These are phyloP conservation scores for Anastatica hierochuntica DNA, from an alignment of 345 rosid genomes.

Conservation along the genomic window DNA sequence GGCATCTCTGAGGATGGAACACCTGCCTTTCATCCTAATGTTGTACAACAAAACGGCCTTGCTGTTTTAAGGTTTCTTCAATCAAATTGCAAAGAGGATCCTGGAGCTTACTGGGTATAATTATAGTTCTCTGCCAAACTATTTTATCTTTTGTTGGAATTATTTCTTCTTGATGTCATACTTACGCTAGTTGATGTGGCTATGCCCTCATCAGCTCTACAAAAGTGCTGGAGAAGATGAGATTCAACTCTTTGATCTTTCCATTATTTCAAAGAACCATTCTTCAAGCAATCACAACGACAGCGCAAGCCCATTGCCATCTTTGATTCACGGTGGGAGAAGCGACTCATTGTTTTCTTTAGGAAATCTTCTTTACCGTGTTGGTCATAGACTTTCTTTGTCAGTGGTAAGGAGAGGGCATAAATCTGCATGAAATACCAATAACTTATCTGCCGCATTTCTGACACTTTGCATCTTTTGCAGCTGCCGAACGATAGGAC, in stretches of 20 bases:
- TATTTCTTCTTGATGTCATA: not conserved
- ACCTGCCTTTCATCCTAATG: slow-evolving; percentile 92
- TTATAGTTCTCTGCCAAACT: slow-evolving; percentile 2
- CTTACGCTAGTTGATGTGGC: not conserved
- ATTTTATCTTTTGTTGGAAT: not conserved
- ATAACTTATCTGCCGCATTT: not conserved
- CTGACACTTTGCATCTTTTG: slow-evolving; percentile 19
- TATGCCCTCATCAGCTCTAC: slow-evolving; percentile 54
- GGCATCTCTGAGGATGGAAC: slow-evolving; percentile 90
- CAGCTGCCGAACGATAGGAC: slow-evolving; percentile 62
- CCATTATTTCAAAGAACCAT: slow-evolving; percentile 64
- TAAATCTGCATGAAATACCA: not conserved
- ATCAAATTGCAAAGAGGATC: slow-evolving; percentile 93
- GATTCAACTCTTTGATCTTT: slow-evolving; percentile 88
- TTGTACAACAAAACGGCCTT: slow-evolving; percentile 92
- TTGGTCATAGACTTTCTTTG: slow-evolving; percentile 84
- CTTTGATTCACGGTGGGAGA: slow-evolving; percentile 50
- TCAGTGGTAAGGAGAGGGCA: slow-evolving; percentile 55
- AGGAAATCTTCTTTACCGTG: slow-evolving; percentile 85
- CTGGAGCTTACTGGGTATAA: slow-evolving; percentile 91
- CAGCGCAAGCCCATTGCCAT: slow-evolving; percentile 45
- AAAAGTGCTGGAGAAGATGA: slow-evolving; percentile 91
- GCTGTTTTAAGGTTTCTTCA: slow-evolving; percentile 89
- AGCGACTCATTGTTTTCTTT: slow-evolving; percentile 69
- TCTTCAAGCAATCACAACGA: slow-evolving; percentile 44